Base-by-base conservation (phyloP, 306 rosid genomes). In the Acacia acuminata region DNA sequence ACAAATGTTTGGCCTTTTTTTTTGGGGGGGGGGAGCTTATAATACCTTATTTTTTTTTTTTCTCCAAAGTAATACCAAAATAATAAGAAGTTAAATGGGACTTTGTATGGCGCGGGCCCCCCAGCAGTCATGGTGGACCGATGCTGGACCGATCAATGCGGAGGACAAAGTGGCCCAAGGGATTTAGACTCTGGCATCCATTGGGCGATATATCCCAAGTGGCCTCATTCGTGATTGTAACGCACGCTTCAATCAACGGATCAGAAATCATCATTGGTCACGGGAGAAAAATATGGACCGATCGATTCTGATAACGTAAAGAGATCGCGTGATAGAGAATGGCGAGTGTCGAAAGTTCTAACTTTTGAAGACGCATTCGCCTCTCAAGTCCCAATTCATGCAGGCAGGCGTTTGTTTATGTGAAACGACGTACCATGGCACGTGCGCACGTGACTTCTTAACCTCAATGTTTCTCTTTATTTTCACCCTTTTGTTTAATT, bases 381-480 rank as follows among this genome's bases (percentile, higher is more conserved):
- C 14, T n/a, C 64, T 5, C 88, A 81, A 87, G 84, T 84, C 88
- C 13, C 88, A 79, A 87, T 86, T 84, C 87, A 86, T 90, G 91
- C 89, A 82, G 63, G 63, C n/a, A 63, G 24, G 22, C 68, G 34
- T 78, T 79, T 51, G 55, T 87, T 84, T 82, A 66, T 34, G 77
- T 80, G 87, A 82, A 85, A 86, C 82, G 88, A 89, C 55, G 90
- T 88, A 81, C 92, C 86, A 64, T 53, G 73, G 61, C 93, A 92
- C 93, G 90, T 90, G 94, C 58, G 70, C 97, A 89, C 91, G 91
- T 89, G 97, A 86, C 73, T 13, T 75, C 78, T 75, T 77, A 81
- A 78, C 65, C 86, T 15, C 45, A 48, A 51, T 24, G 20, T 20
- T 84, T 30, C 36, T 34, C 73, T 27, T 27, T 34, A 55, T n/a